Percentiles rank a stretch among this genome's conserved stretches.
Conservation (phyloP, 768 basidiomycete species). For the Kwoniella mangroviensis region DNA sequence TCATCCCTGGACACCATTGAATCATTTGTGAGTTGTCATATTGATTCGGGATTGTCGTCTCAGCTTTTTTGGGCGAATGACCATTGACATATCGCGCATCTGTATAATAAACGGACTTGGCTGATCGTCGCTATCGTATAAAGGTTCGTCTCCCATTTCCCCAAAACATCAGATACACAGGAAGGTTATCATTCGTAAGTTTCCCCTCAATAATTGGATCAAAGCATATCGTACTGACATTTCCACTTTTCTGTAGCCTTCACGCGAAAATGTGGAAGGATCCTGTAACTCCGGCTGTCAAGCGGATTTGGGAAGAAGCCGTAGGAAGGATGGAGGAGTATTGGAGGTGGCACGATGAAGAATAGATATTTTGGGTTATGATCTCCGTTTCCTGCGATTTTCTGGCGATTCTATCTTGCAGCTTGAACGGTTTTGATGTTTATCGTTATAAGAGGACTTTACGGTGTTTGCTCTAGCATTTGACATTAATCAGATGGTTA, state of each 20-base stretch:
- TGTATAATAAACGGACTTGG: background rate
- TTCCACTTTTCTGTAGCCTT: slow-evolving; percentile 1
- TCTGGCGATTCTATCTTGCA: too few species aligned
- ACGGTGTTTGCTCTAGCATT: too few species aligned
- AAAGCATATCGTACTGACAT: background rate
- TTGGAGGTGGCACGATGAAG: background rate
- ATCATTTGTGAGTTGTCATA: slow-evolving; percentile 19
- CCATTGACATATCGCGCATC: too few species aligned
- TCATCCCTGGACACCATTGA: slow-evolving; percentile 24
- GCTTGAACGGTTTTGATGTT: too few species aligned
- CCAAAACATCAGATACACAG: slow-evolving; percentile 6
- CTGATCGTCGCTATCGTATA: background rate
- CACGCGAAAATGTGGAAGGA: slow-evolving; percentile 31
- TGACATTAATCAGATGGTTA: too few species aligned
- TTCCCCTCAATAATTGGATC: background rate
- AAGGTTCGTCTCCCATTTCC: slow-evolving; percentile 25
- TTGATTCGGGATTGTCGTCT: background rate
- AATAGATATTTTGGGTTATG: background rate
- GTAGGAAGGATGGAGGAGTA: slow-evolving; percentile 11
- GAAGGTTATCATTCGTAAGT: slow-evolving; percentile 23
- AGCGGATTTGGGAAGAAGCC: background rate
- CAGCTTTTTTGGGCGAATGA: too few species aligned
- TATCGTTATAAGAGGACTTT: too few species aligned
- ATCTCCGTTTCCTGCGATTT: too few species aligned
- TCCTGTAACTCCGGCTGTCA: slow-evolving; percentile 9